These are phyloP conservation scores for Taphrina deformans DNA, from an alignment of 1,139 yeast genomes.

Conservation along the genomic window DNA sequence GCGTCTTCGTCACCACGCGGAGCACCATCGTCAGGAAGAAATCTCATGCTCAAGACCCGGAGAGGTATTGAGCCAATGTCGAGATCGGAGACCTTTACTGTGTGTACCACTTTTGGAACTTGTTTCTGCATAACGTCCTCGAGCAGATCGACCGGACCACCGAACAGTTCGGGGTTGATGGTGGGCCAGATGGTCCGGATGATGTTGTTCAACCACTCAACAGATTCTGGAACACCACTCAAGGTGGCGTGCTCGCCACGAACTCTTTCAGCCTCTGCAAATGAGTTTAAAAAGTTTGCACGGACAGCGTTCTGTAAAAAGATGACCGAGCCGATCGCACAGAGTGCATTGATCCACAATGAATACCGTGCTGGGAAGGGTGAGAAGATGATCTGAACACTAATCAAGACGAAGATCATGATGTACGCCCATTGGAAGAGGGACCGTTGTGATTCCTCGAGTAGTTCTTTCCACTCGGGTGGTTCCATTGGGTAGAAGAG, in stretches of 20 bases:
- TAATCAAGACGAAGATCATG: constrained; percentile 2
- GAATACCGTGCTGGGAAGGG: constrained; percentile 17
- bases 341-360: constrained; percentile 16
- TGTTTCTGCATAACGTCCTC: constrained; percentile 36
- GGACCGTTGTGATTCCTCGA: constrained; percentile 18
- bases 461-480: constrained; percentile 27
- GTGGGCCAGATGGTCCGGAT: constrained; percentile 32
- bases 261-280: constrained; percentile 30
- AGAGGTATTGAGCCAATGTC: constrained; percentile 33
- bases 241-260: constrained; percentile 33
- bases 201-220: constrained; percentile 35
- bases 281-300: not conserved
- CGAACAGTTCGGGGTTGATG: constrained; percentile 35
- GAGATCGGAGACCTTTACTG: constrained; percentile 33
- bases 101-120: constrained; percentile 33
- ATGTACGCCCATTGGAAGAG: constrained; percentile 24
- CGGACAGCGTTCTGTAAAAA: constrained; percentile 2
- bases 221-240: constrained; percentile 32
- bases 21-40: constrained; percentile 28
- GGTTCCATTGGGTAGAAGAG: constrained; percentile 33
- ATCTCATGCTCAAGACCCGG: constrained; percentile 33
- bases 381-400: constrained; percentile 17
- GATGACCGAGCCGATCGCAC: constrained; percentile 6
- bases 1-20: constrained; percentile 26
- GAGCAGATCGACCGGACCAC: constrained; percentile 30